Evolutionary conservation across 306 rosid species (phyloP), one percentile per base, ranked within the genome.

Genomic region (Quercus dentata): DNA sequence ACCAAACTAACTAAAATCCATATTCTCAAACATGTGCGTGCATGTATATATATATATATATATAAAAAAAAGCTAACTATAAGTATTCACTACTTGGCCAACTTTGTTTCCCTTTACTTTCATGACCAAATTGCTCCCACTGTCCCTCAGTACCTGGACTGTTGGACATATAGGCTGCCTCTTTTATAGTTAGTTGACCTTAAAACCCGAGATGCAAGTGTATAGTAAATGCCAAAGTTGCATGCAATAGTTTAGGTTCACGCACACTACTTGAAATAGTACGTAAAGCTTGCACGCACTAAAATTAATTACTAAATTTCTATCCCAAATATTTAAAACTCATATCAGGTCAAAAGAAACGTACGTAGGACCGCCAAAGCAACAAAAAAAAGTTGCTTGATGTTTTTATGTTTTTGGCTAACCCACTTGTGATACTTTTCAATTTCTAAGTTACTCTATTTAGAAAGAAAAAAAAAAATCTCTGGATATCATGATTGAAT

Each of bases 381-480:
- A 65, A 15, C 46, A 17, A 1, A 15, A 30, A 17, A 38, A 14
- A 46, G 58, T 46, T 6, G 38, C 31, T 13, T 20, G 57, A 2
- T 1, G 23, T 70, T 46, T 70, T 68, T 49, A 74, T 61, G 15
- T 23, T 65, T 20, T 5, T 27, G 49, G 75, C 56, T 69, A 27
- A 58, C 70, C 82, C 41, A 69, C 73, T 73, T 56, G 73, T 52
- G 33, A 30, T 49, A 6, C 18, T 14, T 41, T 76, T 38, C 84
- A n/a, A n/a, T n/a, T 25, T 10, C 51, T 3, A 17, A 41, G 80
- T 56, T 55, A 46, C 75, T 71, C 27, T 25, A 35, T 56, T 72
- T 31, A 20, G 65, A 63, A 63, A 41, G 58, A 41, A 8, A 41
- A 2, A 6, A 21, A 41, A 38, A 18, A 41, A 31, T 38, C 44